Evolutionary conservation across 2,329 filamentous ascomycete species (phyloP).

Genomic region (Endothia cerciana): DNA sequence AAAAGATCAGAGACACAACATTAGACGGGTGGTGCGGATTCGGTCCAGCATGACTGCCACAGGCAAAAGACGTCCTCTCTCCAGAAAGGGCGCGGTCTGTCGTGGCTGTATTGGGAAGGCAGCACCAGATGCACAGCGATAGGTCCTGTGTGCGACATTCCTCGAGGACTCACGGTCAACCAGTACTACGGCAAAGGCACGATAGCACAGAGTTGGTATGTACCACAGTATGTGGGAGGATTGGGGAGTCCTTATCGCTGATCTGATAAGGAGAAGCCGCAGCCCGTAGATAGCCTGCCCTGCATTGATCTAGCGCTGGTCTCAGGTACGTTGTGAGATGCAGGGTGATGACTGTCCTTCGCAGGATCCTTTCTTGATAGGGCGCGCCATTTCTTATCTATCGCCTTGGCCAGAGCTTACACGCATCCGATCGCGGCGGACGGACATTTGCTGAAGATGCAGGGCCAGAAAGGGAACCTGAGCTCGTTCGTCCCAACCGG

Average conservation of each 20-base stretch:
- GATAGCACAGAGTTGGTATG: not conserved
- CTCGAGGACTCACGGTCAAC: not conserved
- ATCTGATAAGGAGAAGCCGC: not conserved
- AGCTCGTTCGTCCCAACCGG: not conserved
- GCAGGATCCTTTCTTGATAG: not conserved
- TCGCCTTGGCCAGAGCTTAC: conserved; percentile 10
- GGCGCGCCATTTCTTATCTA: conserved; percentile 20
- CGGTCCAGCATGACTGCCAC: not conserved
- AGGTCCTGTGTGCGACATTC: not conserved
- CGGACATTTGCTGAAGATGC: not conserved
- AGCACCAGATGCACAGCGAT: not conserved
- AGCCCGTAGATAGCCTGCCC: not conserved
- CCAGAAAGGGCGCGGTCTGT: not conserved
- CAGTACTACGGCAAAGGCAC: conserved; percentile 6
- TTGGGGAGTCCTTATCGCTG: not conserved
- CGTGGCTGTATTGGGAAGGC: not conserved
- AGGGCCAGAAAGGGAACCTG: not conserved
- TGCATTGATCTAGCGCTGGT: not conserved
- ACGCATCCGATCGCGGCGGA: conserved; percentile 7
- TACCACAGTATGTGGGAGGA: too few species aligned
- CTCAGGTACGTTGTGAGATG: not conserved
- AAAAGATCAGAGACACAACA: conserved; percentile 1
- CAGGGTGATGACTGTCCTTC: not conserved
- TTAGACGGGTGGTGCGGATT: conserved; percentile 9
- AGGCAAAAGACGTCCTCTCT: not conserved